Conservation (phyloP, 2,329 filamentous ascomycete genomes). For the Fusarium subtropicale region DNA sequence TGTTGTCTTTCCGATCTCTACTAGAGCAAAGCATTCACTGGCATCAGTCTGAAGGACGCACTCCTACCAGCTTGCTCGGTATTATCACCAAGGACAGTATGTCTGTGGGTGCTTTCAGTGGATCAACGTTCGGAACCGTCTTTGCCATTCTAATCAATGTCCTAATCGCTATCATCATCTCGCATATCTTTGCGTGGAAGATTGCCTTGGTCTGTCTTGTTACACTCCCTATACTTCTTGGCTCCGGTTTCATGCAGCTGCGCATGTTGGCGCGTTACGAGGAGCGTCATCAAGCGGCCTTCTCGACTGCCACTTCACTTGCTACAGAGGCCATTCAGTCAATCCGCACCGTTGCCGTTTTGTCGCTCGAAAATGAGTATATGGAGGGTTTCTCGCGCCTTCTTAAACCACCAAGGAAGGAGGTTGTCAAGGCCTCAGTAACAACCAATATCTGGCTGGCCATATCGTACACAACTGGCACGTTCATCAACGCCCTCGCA, state of each 20-base stretch:
- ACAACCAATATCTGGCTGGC: conserved; percentile 70
- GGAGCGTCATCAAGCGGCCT: conserved; percentile 71
- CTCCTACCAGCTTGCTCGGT: conserved; percentile 70
- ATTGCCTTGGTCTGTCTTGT: conserved; percentile 78
- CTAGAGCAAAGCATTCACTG: conserved; percentile 75
- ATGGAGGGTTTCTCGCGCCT: conserved; percentile 64
- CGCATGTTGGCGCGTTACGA: conserved; percentile 71
- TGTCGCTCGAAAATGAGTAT: conserved; percentile 65
- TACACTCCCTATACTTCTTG: conserved; percentile 74
- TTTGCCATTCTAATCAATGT: conserved; percentile 76
- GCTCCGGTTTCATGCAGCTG: conserved; percentile 75
- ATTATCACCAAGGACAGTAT: conserved; percentile 77
- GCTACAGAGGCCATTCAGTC: conserved; percentile 37
- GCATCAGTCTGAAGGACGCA: conserved; percentile 72
- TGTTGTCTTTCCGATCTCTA: conserved; percentile 68
- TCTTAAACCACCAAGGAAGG: conserved; percentile 63
- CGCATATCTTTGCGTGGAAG: conserved; percentile 79
- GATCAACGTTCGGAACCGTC: conserved; percentile 75
- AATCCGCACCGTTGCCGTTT: conserved; percentile 37
- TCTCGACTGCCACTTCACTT: conserved; percentile 54
- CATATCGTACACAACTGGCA: conserved; percentile 68
- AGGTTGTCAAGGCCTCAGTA: conserved; percentile 61
- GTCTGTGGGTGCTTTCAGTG: conserved; percentile 73
- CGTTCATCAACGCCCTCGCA: conserved; percentile 77
- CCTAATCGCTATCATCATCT: conserved; percentile 72